phyloP scores from a whole-genome alignment of 2,329 filamentous ascomycete species.

The Verticillium dahliae region DNA sequence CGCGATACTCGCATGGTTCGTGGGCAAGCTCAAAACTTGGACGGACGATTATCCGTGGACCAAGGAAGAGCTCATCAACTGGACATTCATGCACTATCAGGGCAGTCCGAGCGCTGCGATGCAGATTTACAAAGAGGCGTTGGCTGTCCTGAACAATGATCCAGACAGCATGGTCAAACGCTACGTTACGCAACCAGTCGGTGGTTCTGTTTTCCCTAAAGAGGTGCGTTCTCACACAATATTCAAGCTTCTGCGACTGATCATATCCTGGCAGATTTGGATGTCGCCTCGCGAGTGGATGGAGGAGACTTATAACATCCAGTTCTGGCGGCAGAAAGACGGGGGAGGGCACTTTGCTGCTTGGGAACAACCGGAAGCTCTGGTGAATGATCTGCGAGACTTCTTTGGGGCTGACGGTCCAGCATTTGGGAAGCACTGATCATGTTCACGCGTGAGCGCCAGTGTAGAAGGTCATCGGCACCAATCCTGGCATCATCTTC shows the following conservation, averaged over 20 bases:
- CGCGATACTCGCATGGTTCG: constrained; percentile 10
- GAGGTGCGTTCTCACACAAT: not conserved
- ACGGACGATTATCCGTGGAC: constrained; percentile 15
- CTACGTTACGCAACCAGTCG: not conserved
- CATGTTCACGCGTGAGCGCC: too few species aligned
- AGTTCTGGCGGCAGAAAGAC: constrained; percentile 1
- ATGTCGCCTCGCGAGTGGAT: constrained; percentile 1
- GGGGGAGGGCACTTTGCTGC: not conserved
- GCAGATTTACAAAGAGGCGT: constrained; percentile 1
- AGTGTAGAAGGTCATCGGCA: too few species aligned
- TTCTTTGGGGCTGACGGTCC: not conserved
- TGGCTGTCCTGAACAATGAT: not conserved
- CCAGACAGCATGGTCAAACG: not conserved
- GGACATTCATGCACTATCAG: not conserved
- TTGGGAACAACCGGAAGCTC: not conserved
- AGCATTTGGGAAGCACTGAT: not conserved
- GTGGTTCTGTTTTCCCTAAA: not conserved
- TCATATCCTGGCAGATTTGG: not conserved
- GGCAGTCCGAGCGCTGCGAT: not conserved
- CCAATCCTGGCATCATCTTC: too few species aligned
- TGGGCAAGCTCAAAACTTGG: constrained; percentile 11
- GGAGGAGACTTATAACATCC: constrained; percentile 1
- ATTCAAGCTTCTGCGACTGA: not conserved
- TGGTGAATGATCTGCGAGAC: not conserved
- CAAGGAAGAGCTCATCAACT: not conserved